A percentile compares a stretch with the other conserved stretches of the same genome.
phyloP scores from a whole-genome alignment of 495 filamentous ascomycete species.

The Glutinoglossum americanum region DNA sequence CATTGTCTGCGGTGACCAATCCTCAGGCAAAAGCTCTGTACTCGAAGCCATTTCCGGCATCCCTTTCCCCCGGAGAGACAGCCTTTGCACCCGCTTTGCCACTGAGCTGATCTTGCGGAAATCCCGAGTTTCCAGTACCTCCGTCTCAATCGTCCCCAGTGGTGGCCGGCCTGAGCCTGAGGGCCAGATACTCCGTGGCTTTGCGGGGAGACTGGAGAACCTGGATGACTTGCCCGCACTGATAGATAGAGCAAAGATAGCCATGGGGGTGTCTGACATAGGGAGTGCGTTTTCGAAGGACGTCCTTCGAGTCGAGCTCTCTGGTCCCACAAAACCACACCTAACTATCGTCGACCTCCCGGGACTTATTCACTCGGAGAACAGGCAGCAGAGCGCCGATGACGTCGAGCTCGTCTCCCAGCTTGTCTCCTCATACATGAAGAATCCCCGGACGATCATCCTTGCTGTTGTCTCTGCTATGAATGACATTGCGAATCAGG shows the following conservation, averaged over 20 bases:
- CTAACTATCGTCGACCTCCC: slow-evolving; percentile 47
- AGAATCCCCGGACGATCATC: slow-evolving; percentile 30
- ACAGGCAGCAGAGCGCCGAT: slow-evolving; percentile 19
- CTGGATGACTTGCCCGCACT: background rate
- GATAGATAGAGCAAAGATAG: background rate
- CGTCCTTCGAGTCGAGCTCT: slow-evolving; percentile 40
- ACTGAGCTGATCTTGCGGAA: slow-evolving; percentile 18
- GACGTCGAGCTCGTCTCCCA: slow-evolving; percentile 27
- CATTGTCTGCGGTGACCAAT: slow-evolving; percentile 54
- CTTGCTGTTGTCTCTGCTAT: slow-evolving; percentile 34
- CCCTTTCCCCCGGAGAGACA: slow-evolving; percentile 33
- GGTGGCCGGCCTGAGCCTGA: slow-evolving; percentile 7
- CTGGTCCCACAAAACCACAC: slow-evolving; percentile 34
- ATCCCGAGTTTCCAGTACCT: no score
- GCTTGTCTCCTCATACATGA: slow-evolving; percentile 37
- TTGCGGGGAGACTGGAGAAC: background rate
- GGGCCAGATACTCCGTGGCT: background rate
- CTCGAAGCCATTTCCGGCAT: slow-evolving; percentile 52
- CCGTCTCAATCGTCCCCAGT: slow-evolving; percentile 24
- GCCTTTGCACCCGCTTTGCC: slow-evolving; percentile 33
- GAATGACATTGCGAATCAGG: slow-evolving; percentile 27
- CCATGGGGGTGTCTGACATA: slow-evolving; percentile 4
- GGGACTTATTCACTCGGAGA: slow-evolving; percentile 30
- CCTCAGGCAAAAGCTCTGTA: slow-evolving; percentile 51
- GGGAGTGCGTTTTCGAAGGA: slow-evolving; percentile 33